Conservation (phyloP, 495 filamentous ascomycete genomes). For the Lindgomyces ingoldianus region DNA sequence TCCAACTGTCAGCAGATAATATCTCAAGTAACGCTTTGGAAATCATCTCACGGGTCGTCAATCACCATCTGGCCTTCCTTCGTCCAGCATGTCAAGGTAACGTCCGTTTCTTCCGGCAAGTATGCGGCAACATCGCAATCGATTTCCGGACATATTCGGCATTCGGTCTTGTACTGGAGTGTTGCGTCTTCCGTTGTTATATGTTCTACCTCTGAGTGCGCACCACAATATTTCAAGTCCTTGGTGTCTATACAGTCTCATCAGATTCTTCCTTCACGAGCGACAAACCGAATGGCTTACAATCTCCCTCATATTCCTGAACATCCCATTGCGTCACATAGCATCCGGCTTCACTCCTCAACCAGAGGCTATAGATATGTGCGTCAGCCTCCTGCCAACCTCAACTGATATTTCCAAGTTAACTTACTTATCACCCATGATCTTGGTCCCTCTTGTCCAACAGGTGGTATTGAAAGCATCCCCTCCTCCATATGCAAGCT, state of each 20-base stretch:
- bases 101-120: slow-evolving; percentile 26
- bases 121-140: slow-evolving; percentile 24
- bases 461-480: slow-evolving; percentile 31
- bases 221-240: slow-evolving; percentile 30
- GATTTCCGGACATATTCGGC: slow-evolving; percentile 20
- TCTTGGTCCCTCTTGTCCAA: slow-evolving; percentile 34
- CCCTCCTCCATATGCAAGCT: slow-evolving; percentile 10
- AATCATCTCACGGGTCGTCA: slow-evolving; percentile 27
- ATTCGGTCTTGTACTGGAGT: slow-evolving; percentile 31
- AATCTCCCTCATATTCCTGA: slow-evolving; percentile 27
- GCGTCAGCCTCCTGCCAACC: slow-evolving; percentile 3
- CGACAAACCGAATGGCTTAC: background rate
- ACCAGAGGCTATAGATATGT: slow-evolving; percentile 20
- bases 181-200: slow-evolving; percentile 27
- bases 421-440: slow-evolving; percentile 28
- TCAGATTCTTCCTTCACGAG: background rate
- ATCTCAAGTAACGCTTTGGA: background rate
- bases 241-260: slow-evolving; percentile 4
- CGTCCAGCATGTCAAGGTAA: slow-evolving; percentile 36
- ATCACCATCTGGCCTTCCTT: slow-evolving; percentile 22
- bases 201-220: slow-evolving; percentile 21
- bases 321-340: slow-evolving; percentile 38
- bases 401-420: background rate
- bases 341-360: slow-evolving; percentile 27
- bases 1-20: background rate